phyloP scores from a whole-genome alignment of 768 basidiomycete genomes.

The Lactarius pseudohatsudake region DNA sequence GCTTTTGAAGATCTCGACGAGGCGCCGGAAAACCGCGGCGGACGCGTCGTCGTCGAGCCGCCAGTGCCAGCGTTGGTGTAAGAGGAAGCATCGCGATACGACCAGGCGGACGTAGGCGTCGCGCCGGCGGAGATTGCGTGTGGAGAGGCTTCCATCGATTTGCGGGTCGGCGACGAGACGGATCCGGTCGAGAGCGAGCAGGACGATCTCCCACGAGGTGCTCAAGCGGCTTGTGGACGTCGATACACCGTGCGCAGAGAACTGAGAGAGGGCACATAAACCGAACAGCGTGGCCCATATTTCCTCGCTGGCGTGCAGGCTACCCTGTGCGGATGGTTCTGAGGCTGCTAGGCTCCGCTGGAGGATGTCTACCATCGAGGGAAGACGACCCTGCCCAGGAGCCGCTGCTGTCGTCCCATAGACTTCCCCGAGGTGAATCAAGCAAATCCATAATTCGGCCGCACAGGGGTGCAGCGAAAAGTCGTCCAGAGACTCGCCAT shows the following conservation, averaged over 20 bases:
- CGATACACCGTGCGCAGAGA: conserved; percentile 56
- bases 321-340: conserved; percentile 30
- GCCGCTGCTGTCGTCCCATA: conserved; percentile 23
- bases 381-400: conserved; percentile 39
- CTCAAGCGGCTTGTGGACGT: conserved; percentile 43
- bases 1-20: conserved; percentile 72
- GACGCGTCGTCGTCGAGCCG: conserved; percentile 53
- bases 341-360: conserved; percentile 39
- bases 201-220: conserved; percentile 66
- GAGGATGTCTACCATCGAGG: conserved; percentile 40
- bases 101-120: conserved; percentile 73
- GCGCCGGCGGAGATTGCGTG: conserved; percentile 47
- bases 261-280: conserved; percentile 75
- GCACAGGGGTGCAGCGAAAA: conserved; percentile 43
- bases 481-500: conserved; percentile 38
- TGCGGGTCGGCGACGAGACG: conserved; percentile 50
- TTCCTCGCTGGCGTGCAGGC: conserved; percentile 55
- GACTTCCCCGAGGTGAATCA: conserved; percentile 48
- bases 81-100: conserved; percentile 67
- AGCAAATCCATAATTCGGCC: conserved; percentile 72
- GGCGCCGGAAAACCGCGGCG: conserved; percentile 55
- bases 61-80: conserved; percentile 83
- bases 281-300: conserved; percentile 72
- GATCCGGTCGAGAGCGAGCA: conserved; percentile 57
- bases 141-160: conserved; percentile 42